Evolutionary conservation across 805 yeast species (phyloP).

Genomic region (Teunomyces barrocoloradensis): DNA sequence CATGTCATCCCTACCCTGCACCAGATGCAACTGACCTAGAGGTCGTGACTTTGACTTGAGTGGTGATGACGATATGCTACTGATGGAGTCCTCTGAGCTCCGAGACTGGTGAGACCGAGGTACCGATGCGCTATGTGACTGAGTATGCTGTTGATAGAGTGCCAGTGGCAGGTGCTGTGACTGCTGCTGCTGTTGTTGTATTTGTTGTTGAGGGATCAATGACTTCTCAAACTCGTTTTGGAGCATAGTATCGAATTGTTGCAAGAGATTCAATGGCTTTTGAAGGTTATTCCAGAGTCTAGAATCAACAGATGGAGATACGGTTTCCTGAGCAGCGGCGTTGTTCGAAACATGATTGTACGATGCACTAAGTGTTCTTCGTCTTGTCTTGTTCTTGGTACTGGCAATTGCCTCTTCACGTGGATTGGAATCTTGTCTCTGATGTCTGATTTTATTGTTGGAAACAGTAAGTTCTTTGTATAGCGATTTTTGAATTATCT

Average conservation of each 20-base stretch:
- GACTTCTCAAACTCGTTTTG: conserved; percentile 62
- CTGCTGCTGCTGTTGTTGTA: background rate
- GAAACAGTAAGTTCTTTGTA: conserved; percentile 34
- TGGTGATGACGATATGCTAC: conserved; percentile 27
- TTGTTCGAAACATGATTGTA: background rate
- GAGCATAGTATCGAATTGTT: conserved; percentile 64
- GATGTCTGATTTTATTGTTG: conserved; percentile 9
- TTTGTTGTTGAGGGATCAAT: conserved; percentile 5
- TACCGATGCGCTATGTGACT: conserved; percentile 1
- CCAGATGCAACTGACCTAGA: background rate
- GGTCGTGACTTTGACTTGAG: conserved; percentile 19
- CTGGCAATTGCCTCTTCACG: conserved; percentile 28
- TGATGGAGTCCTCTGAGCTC: conserved; percentile 25
- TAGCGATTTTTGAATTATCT: conserved; percentile 44
- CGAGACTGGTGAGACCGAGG: conserved; percentile 11
- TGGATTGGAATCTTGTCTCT: conserved; percentile 21
- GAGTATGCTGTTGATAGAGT: background rate
- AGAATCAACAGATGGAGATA: conserved; percentile 11
- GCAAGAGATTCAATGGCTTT: conserved; percentile 48
- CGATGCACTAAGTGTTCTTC: conserved; percentile 12
- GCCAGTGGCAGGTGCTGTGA: no score
- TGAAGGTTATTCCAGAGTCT: conserved; percentile 30
- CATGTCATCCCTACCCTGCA: conserved; percentile 29
- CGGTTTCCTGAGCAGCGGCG: conserved; percentile 1
- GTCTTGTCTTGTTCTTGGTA: conserved; percentile 23